Evolutionary conservation across 208 protist genomes (phyloP), one percentile per base, ranked within the genome.

Genomic region (Trypanosoma congolense): DNA sequence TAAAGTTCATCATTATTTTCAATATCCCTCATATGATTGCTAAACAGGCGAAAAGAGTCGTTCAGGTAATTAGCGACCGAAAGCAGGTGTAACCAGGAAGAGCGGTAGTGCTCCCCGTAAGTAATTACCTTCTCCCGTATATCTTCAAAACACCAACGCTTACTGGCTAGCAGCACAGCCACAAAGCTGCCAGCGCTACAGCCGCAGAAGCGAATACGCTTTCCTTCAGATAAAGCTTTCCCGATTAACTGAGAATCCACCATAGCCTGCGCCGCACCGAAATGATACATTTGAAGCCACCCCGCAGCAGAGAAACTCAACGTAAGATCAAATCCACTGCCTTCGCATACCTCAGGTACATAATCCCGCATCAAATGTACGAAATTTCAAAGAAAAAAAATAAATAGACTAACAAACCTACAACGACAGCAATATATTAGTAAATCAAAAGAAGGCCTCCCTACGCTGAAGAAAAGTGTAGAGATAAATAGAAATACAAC

Each of bases 241-340:
- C 65, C 49, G 36, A 90, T 48, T 14, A 93, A 54, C 21, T 80
- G 82, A 28, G 57, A 70, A 56, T 89, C 65, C 5, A 85, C 65
- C 22, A 93, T 68, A 9, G 86, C 86, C 43, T 87, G 64, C 10
- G 77, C 77, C 3, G 61, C 80, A 19, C 86, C 86, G 62, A 87
- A 90, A 43, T 83, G 81, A 64, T 90, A 90, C 61, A 85, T 81
- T 29, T 81, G 73, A 58, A 90, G 83, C 79, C 83, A 90, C 18
- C 83, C 83, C 3, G 76, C 83, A 41, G 72, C 80, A 10, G 83
- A 84, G 46, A 90, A 90, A 43, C 70, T 73, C 53, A 90, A 53
- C 1, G 83, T 90, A 12, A 90, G 45, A 57, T 90, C 83, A 65
- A 69, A 70, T 18, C 14, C 29, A 30, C 59, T 25, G 14, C 30